A percentile compares a stretch with the other conserved stretches of the same genome.
phyloP scores from a whole-genome alignment of 371 early-diverging fungal genomes.

The Cokeromyces recurvatus region DNA sequence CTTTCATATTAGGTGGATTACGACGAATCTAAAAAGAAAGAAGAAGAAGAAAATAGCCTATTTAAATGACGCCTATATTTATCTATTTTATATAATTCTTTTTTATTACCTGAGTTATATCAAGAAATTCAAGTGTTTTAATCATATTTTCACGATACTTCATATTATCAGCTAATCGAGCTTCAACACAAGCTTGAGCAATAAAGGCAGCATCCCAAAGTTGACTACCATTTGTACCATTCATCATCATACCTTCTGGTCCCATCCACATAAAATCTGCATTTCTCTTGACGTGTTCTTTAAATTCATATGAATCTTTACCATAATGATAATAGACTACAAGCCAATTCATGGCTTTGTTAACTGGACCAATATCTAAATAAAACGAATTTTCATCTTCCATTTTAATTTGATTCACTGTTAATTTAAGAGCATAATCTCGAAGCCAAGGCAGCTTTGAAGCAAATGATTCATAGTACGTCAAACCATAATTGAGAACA shows the following conservation, averaged over 20 bases:
- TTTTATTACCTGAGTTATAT: constrained; percentile 65
- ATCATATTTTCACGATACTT: constrained; percentile 67
- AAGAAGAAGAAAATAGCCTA: neutral
- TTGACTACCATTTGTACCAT: constrained; percentile 97
- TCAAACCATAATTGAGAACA: constrained; percentile 59
- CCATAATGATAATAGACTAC: constrained; percentile 83
- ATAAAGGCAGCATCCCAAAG: constrained; percentile 95
- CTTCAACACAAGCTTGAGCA: constrained; percentile 67
- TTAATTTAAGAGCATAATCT: constrained; percentile 65
- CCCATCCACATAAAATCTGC: constrained; percentile 90
- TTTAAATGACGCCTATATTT: neutral
- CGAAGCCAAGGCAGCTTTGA: constrained; percentile 53
- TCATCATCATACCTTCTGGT: constrained; percentile 90
- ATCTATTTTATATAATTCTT: neutral
- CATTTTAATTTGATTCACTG: constrained; percentile 74
- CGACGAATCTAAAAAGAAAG: constrained; percentile 54
- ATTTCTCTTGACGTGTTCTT: constrained; percentile 66
- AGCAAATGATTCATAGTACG: constrained; percentile 63
- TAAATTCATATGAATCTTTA: constrained; percentile 75
- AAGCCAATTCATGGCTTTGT: constrained; percentile 90
- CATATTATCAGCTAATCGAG: constrained; percentile 63
- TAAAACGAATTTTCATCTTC: constrained; percentile 91
- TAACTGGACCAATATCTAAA: constrained; percentile 91
- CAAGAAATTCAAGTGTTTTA: constrained; percentile 78
- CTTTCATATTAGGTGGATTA: constrained; percentile 62